phyloP scores from a whole-genome alignment of 495 filamentous ascomycete genomes.

The Trichodelitschia bisporula region DNA sequence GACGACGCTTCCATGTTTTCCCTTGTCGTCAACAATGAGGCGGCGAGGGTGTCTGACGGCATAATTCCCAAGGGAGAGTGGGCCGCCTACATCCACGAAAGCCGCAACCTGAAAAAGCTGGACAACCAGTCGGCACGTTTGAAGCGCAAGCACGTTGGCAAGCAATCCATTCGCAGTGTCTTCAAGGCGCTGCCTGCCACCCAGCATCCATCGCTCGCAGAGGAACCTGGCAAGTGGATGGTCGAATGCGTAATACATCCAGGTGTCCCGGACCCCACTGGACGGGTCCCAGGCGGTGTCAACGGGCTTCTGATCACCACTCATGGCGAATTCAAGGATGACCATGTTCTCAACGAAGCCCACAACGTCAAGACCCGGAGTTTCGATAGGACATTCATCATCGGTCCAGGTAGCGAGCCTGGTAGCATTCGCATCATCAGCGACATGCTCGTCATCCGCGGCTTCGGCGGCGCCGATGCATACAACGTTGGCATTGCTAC shows the following conservation, averaged over 20 bases:
- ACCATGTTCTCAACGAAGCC: too few relatives aligned
- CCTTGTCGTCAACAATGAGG: slow-evolving; percentile 44
- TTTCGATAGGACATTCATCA: slow-evolving; percentile 65
- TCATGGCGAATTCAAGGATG: slow-evolving; percentile 69
- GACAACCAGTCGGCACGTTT: slow-evolving; percentile 30
- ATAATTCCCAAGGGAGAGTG: slow-evolving; percentile 26
- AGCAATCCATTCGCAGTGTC: slow-evolving; percentile 34
- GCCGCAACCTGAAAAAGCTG: slow-evolving; percentile 55
- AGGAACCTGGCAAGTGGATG: slow-evolving; percentile 41
- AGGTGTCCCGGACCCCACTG: slow-evolving; percentile 43
- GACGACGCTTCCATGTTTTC: slow-evolving; percentile 60
- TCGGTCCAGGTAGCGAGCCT: slow-evolving; percentile 44
- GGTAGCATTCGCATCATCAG: slow-evolving; percentile 50
- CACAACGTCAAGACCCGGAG: slow-evolving; percentile 41
- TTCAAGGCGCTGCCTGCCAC: slow-evolving; percentile 52
- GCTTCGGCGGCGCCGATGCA: slow-evolving; percentile 34
- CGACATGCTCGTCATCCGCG: slow-evolving; percentile 50
- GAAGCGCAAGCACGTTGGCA: slow-evolving; percentile 38
- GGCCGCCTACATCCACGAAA: slow-evolving; percentile 54
- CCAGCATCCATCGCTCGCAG: slow-evolving; percentile 40
- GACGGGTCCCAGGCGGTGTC: slow-evolving; percentile 35
- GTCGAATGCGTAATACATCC: slow-evolving; percentile 63
- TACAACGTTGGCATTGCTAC: too few relatives aligned
- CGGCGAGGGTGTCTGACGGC: too few relatives aligned
- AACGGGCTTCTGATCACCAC: slow-evolving; percentile 58